Percentiles rank a stretch among this genome's conserved stretches.
Evolutionary conservation across 78 protist species (phyloP).

Genomic region (Creolimax fragrantissima): DNA sequence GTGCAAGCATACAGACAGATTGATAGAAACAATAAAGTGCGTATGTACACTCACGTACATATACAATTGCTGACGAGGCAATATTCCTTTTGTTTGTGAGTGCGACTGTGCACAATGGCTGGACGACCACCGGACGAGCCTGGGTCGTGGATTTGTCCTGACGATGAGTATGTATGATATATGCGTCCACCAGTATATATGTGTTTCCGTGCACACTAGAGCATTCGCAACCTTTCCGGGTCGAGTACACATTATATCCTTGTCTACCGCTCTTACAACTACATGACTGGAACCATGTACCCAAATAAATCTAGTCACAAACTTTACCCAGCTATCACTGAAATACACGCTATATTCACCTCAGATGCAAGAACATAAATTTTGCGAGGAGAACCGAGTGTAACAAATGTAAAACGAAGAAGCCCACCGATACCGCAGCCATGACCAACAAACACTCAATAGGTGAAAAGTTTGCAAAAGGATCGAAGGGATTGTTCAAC

Average conservation of each 20-base stretch:
- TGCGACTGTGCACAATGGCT: too few relatives aligned
- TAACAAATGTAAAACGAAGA: neutral
- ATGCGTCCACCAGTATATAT: too few relatives aligned
- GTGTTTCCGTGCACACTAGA: neutral
- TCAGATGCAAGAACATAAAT: neutral
- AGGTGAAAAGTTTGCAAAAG: neutral
- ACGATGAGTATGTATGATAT: neutral
- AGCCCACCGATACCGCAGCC: neutral
- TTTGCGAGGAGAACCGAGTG: neutral
- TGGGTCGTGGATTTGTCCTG: neutral
- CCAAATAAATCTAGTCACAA: neutral
- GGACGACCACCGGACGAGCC: neutral
- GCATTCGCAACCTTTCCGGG: neutral
- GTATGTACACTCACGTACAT: too few relatives aligned
- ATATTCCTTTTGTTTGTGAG: too few relatives aligned
- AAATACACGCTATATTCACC: neutral
- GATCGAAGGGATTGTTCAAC: neutral
- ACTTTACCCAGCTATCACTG: neutral
- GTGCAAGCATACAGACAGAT: too few relatives aligned
- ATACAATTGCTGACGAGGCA: too few relatives aligned
- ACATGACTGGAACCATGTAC: neutral
- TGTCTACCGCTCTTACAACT: neutral
- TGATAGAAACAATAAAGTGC: too few relatives aligned
- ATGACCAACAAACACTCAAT: neutral
- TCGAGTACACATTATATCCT: neutral